A percentile compares a stretch with the other conserved stretches of the same genome.
Evolutionary conservation across 495 filamentous ascomycete genomes (phyloP).

Genomic region (Aspergillus kassunensis): DNA sequence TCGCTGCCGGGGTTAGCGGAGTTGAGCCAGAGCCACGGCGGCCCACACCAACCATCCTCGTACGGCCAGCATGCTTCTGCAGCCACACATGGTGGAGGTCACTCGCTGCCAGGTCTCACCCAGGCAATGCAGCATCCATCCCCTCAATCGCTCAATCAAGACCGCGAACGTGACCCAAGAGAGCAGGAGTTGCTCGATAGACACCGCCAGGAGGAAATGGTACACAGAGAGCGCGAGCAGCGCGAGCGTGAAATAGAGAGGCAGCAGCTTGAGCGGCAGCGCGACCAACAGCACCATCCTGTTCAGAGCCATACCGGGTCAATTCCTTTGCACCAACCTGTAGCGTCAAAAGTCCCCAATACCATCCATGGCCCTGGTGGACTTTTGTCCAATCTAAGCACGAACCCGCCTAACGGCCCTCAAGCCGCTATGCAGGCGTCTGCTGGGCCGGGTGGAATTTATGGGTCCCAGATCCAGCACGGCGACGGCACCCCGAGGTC

Average conservation of each 20-base stretch:
- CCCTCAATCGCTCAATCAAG: constrained; percentile 47
- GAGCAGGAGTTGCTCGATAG: constrained; percentile 48
- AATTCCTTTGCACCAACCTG: constrained; percentile 85
- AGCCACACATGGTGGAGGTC: constrained; percentile 40
- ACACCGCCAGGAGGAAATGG: constrained; percentile 56
- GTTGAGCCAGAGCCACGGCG: constrained; percentile 47
- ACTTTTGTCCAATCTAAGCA: constrained; percentile 69
- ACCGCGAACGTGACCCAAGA: constrained; percentile 50
- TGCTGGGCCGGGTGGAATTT: constrained; percentile 59
- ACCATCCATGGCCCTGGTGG: constrained; percentile 86
- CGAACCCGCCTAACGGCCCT: constrained; percentile 47
- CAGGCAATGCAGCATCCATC: constrained; percentile 51
- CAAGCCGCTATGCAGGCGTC: constrained; percentile 61
- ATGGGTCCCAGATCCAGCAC: constrained; percentile 62
- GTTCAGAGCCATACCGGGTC: constrained; percentile 82
- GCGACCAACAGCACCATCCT: constrained; percentile 55
- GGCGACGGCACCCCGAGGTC: constrained; percentile 57
- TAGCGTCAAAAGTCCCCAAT: constrained; percentile 73
- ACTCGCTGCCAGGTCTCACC: constrained; percentile 50
- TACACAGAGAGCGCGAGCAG: constrained; percentile 59
- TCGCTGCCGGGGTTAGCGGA: constrained; percentile 50
- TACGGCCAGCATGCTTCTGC: constrained; percentile 42
- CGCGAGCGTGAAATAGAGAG: constrained; percentile 58
- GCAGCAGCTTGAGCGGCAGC: constrained; percentile 49
- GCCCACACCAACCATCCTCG: constrained; percentile 47